phyloP scores from a whole-genome alignment of 2,329 filamentous ascomycete species.

The Lachnellula subtilissima region DNA sequence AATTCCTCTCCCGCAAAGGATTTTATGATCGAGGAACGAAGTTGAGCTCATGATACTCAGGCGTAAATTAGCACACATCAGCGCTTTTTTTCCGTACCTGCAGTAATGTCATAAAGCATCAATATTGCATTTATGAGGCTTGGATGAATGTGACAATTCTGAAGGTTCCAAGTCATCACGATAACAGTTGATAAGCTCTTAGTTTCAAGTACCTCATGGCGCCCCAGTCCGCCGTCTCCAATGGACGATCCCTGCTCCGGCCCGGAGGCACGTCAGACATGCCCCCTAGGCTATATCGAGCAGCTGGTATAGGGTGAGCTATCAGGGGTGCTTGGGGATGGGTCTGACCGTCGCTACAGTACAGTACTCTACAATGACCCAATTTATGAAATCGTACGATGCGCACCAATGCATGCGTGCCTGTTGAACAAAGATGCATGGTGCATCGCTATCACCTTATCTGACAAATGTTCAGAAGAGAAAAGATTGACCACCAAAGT shows the following conservation, averaged over 20 bases:
- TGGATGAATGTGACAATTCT: no score
- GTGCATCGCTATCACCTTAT: background rate
- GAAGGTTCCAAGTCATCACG: background rate
- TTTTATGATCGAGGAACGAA: no score
- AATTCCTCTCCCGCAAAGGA: no score
- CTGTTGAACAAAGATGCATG: background rate
- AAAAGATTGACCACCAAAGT: background rate
- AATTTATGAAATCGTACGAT: background rate
- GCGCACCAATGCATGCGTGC: background rate
- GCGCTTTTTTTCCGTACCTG: no score
- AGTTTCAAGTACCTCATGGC: background rate
- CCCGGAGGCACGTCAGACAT: background rate
- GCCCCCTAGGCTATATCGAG: background rate
- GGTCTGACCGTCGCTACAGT: background rate
- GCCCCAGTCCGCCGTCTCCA: background rate
- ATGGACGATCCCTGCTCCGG: background rate
- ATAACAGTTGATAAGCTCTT: background rate
- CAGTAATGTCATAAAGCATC: no score
- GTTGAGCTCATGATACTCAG: no score
- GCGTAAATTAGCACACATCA: no score
- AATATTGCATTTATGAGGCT: no score
- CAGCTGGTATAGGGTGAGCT: background rate
- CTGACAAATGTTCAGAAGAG: background rate
- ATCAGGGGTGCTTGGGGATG: background rate
- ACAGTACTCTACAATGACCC: background rate